Base-by-base conservation (phyloP, 805 yeast genomes). In the Priceomyces fermenticarens region DNA sequence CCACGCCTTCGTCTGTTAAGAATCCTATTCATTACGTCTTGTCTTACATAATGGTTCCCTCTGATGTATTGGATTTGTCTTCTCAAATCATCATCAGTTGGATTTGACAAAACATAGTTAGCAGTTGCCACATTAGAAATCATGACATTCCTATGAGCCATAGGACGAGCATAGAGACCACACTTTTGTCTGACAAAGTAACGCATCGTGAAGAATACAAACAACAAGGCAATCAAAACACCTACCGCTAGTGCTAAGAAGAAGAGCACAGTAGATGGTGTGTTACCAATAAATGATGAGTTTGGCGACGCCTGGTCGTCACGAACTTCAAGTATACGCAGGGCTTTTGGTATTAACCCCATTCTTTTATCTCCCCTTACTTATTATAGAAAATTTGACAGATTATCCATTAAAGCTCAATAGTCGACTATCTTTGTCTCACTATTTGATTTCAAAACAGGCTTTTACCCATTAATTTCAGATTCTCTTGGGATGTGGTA, bases 181-280 rank as follows among this genome's bases (percentile, higher is more conserved):
- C 70, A 73, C 41, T 66, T 70, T 4, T 83, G 69, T 38, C 86
- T 62, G 3, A 81, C 70, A 48, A 81, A 74, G 55, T 82, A 81
- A 36, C 85, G 62, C 39, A 77, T 53, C 9, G 86, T 77, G 67
- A 82, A 80, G 59, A 80, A 80, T 7, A 80, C 47, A 49, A 82
- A 79, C 20, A 79, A 54, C 0, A 68, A 14, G 4, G 85, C 85
- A 30, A 81, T 79, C 15, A 73, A 53, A 10, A 80, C 73, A 3
- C 86, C 87, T 10, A 80, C 77, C 0, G 82, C 76, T 28, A 82
- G 66, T 0, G 87, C 85, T 10, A 82, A 60, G 58, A 80, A 79
- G 58, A 82, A 82, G 25, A 82, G 61, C 28, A 80, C 79, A 1
- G 85, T 79, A 1, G 85, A 77, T 1, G 86, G 85, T 28, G 75